These are phyloP conservation scores for Aspergillus sp. DNA, from an alignment of 2,329 filamentous ascomycete species.

Conservation along the genomic window DNA sequence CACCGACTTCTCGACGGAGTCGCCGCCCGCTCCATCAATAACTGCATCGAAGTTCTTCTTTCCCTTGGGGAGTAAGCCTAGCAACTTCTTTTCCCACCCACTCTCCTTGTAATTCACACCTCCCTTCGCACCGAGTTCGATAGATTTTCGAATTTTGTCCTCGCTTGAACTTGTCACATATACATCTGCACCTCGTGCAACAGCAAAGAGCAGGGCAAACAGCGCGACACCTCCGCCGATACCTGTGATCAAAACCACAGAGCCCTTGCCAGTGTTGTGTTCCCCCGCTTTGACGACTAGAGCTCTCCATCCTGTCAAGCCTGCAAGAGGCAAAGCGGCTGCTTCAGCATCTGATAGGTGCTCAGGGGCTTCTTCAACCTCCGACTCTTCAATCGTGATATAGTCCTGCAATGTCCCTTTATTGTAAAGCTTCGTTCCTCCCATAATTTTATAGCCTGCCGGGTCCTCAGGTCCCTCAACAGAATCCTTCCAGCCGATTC, in stretches of 20 bases:
- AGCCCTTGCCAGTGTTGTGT: constrained; percentile 52
- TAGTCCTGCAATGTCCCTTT: constrained; percentile 75
- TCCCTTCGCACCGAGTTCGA: constrained; percentile 69
- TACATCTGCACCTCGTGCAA: constrained; percentile 71
- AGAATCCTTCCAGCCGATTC: constrained; percentile 71
- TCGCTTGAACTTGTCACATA: constrained; percentile 75
- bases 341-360: constrained; percentile 74
- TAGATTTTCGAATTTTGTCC: constrained; percentile 72
- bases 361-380: constrained; percentile 72
- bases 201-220: constrained; percentile 75
- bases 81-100: constrained; percentile 78
- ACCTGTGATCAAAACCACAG: constrained; percentile 82
- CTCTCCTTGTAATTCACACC: constrained; percentile 80
- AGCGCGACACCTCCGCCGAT: constrained; percentile 92
- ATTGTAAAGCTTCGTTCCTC: constrained; percentile 62
- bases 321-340: constrained; percentile 80
- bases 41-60: constrained; percentile 75
- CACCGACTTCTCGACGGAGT: constrained; percentile 69
- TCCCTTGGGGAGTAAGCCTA: constrained; percentile 56
- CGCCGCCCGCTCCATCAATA: constrained; percentile 86
- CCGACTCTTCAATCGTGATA: constrained; percentile 65
- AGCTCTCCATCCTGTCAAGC: constrained; percentile 85
- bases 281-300: constrained; percentile 74
- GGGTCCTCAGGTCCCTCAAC: constrained; percentile 71
- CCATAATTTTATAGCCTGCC: constrained; percentile 41